These are phyloP conservation scores for Ophiosphaerella herpotricha DNA, from an alignment of 2,329 filamentous ascomycete species.

Conservation along the genomic window DNA sequence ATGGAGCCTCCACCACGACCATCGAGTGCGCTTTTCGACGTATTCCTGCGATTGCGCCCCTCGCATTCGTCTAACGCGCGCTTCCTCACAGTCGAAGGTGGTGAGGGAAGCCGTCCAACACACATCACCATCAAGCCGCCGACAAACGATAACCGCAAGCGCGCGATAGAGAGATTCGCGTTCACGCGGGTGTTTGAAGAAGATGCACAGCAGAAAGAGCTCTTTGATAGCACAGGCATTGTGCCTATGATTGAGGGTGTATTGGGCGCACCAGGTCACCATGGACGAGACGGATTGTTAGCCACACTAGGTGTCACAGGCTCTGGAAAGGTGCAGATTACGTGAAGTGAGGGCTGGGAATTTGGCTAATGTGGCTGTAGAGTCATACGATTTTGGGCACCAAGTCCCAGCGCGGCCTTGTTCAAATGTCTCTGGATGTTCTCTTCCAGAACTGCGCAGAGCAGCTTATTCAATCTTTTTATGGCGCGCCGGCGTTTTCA, in stretches of 20 bases:
- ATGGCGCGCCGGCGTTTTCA: conserved; percentile 66
- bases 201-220: conserved; percentile 77
- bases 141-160: conserved; percentile 78
- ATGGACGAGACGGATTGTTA: conserved; percentile 85
- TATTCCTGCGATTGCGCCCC: conserved; percentile 78
- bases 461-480: conserved; percentile 66
- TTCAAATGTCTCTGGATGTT: conserved; percentile 87
- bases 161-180: conserved; percentile 89
- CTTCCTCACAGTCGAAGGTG: conserved; percentile 76
- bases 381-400: conserved; percentile 95
- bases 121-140: conserved; percentile 64
- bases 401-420: conserved; percentile 81
- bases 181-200: conserved; percentile 96
- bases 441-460: conserved; percentile 80
- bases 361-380: conserved; percentile 52
- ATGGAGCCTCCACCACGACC: conserved; percentile 46
- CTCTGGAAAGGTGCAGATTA: conserved; percentile 78
- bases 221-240: conserved; percentile 82
- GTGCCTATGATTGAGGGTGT: conserved; percentile 79
- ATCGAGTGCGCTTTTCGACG: conserved; percentile 74
- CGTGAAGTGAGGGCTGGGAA: not conserved
- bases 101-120: conserved; percentile 46
- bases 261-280: conserved; percentile 70
- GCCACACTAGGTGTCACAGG: conserved; percentile 94
- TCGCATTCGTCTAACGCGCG: conserved; percentile 52